Evolutionary conservation across 1,139 yeast species (phyloP).

Genomic region (Hyphopichia fennica): DNA sequence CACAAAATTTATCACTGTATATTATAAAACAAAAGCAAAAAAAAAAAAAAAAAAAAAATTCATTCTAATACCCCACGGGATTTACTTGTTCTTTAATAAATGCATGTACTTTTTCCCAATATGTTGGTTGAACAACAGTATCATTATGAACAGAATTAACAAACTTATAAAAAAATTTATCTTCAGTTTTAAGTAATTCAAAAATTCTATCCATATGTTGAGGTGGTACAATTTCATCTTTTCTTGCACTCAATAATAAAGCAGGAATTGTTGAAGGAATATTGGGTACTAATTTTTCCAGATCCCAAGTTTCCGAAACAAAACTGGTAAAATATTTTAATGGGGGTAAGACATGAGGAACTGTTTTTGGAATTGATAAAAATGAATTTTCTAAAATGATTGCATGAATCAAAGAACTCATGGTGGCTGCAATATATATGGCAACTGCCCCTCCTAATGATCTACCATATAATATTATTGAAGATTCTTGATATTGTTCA

Average conservation of each 20-base stretch:
- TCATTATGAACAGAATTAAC: slow-evolving; percentile 74
- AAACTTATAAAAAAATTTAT: slow-evolving; percentile 53
- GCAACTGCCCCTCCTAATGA: slow-evolving; percentile 97
- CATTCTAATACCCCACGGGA: slow-evolving; percentile 35
- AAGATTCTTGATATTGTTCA: slow-evolving; percentile 50
- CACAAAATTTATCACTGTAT: too few relatives aligned
- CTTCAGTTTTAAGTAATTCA: slow-evolving; percentile 44
- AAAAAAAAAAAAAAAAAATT: not conserved
- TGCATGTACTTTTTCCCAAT: slow-evolving; percentile 67
- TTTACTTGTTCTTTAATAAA: slow-evolving; percentile 50
- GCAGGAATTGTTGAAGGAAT: slow-evolving; percentile 62
- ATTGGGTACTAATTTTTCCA: slow-evolving; percentile 58
- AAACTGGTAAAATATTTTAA: slow-evolving; percentile 56
- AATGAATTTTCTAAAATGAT: slow-evolving; percentile 86
- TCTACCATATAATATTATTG: slow-evolving; percentile 77
- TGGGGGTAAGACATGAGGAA: slow-evolving; percentile 79
- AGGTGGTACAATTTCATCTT: slow-evolving; percentile 93
- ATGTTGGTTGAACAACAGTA: slow-evolving; percentile 68
- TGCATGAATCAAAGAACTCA: slow-evolving; percentile 53
- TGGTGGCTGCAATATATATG: slow-evolving; percentile 69
- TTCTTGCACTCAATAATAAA: slow-evolving; percentile 68
- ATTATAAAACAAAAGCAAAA: not conserved
- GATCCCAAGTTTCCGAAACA: slow-evolving; percentile 84
- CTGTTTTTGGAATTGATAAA: slow-evolving; percentile 70
- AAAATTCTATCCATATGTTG: slow-evolving; percentile 68